Conservation (phyloP, 2,329 filamentous ascomycete species). For the Alternaria infectoria region DNA sequence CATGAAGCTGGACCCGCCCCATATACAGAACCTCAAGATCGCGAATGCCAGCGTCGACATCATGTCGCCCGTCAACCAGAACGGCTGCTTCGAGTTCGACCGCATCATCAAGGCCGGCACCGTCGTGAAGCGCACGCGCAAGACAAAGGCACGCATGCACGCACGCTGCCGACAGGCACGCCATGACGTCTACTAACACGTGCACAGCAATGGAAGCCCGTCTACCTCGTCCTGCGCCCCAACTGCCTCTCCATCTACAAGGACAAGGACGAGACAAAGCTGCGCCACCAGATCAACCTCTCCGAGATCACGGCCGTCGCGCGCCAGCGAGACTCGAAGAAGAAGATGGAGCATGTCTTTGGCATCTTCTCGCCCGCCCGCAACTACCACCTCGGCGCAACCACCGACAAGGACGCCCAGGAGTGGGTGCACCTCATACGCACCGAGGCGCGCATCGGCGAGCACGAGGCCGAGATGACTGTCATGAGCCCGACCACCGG, state of each 20-base stretch:
- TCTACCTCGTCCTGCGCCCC: constrained; percentile 87
- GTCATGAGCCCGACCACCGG: constrained; percentile 69
- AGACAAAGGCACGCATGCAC: constrained; percentile 65
- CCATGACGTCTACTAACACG: constrained; percentile 12
- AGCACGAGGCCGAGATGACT: constrained; percentile 85
- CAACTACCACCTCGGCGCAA: constrained; percentile 89
- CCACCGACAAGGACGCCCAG: constrained; percentile 74
- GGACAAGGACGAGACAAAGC: constrained; percentile 84
- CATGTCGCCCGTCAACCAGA: constrained; percentile 88
- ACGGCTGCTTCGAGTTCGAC: constrained; percentile 95
- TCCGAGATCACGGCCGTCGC: constrained; percentile 91
- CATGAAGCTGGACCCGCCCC: constrained; percentile 37
- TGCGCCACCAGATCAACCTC: constrained; percentile 85
- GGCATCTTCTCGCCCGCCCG: constrained; percentile 88
- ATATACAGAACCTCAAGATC: constrained; percentile 30
- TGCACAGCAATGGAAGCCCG: constrained; percentile 81
- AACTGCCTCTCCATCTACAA: constrained; percentile 93
- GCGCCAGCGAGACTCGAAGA: constrained; percentile 85
- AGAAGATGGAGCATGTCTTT: constrained; percentile 85
- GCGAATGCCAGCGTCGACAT: constrained; percentile 59
- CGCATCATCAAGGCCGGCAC: constrained; percentile 88
- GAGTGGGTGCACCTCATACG: constrained; percentile 88
- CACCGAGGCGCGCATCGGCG: constrained; percentile 79
- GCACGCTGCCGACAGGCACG: not conserved
- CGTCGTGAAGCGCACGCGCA: constrained; percentile 86